Conservation (phyloP, 2,329 filamentous ascomycete species). For the Ophiostoma novo-ulmi region DNA sequence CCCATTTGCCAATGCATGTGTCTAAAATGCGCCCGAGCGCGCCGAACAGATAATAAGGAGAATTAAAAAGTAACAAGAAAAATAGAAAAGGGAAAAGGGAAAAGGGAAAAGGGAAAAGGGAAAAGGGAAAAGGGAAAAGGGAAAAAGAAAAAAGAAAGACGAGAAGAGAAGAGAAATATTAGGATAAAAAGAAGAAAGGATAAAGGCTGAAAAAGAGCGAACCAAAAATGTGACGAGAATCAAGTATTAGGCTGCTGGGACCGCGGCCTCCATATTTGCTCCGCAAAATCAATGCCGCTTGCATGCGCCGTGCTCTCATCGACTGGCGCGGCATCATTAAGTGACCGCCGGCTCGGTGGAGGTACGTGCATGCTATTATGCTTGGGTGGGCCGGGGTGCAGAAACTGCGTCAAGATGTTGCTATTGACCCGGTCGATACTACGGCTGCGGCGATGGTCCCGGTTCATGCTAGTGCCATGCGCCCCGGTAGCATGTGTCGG, state of each 20-base stretch:
- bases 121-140: not conserved
- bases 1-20: constrained; percentile 10
- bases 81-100: not conserved
- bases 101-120: not conserved
- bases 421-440: constrained; percentile 40
- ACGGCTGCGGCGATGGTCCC: constrained; percentile 35
- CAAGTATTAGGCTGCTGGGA: not conserved
- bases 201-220: not conserved
- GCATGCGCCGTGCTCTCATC: constrained; percentile 21
- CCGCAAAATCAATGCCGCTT: constrained; percentile 22
- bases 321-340: constrained; percentile 18
- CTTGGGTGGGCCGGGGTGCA: constrained; percentile 45
- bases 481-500: constrained; percentile 31
- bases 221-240: not conserved
- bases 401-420: constrained; percentile 43
- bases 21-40: constrained; percentile 2
- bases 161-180: not conserved
- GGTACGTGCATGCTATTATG: constrained; percentile 1
- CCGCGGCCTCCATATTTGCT: constrained; percentile 3
- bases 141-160: not conserved
- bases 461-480: constrained; percentile 32
- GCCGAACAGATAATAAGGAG: not conserved
- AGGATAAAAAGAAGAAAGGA: not conserved
- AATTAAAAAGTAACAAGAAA: not conserved
- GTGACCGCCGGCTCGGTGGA: constrained; percentile 17